These are phyloP conservation scores for Monocercomonoides exilis DNA, from an alignment of 78 protist genomes.

Conservation along the genomic window DNA sequence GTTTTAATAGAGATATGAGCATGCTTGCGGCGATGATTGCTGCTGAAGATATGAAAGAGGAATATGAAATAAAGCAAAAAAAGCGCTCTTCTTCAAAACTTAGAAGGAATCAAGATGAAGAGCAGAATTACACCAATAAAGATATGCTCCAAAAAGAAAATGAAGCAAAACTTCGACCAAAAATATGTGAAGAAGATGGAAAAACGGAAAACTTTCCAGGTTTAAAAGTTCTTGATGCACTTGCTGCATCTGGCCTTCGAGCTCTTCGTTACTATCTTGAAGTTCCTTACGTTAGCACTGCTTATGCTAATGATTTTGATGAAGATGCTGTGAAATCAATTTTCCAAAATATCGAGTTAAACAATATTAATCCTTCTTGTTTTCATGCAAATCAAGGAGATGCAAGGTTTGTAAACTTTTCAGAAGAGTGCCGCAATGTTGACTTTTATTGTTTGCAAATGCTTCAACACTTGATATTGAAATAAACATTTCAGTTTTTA, in stretches of 20 bases:
- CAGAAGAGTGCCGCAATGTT: slow-evolving; percentile 6
- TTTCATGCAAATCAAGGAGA: neutral
- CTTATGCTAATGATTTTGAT: slow-evolving; percentile 79
- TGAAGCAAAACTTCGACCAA: neutral
- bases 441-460: neutral
- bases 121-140: neutral
- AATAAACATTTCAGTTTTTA: too few species aligned
- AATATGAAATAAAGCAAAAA: neutral
- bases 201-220: neutral
- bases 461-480: too few species aligned
- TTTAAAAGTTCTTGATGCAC: slow-evolving; percentile 80
- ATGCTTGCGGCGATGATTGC: slow-evolving; percentile 26
- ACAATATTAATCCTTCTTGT: slow-evolving; percentile 34
- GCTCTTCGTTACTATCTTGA: slow-evolving; percentile 15
- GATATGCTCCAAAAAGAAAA: neutral
- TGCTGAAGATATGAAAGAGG: neutral
- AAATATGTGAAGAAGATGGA: neutral
- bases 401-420: slow-evolving; percentile 13
- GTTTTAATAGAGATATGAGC: slow-evolving; percentile 87
- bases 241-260: slow-evolving; percentile 82
- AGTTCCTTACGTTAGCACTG: neutral
- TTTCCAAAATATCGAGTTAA: slow-evolving; percentile 50
- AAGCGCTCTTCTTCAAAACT: neutral
- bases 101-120: neutral
- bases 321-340: slow-evolving; percentile 72